Percentiles rank a stretch among this genome's conserved stretches.
Evolutionary conservation across 2,329 filamentous ascomycete genomes (phyloP).

Genomic region (Sporothrix globosa): DNA sequence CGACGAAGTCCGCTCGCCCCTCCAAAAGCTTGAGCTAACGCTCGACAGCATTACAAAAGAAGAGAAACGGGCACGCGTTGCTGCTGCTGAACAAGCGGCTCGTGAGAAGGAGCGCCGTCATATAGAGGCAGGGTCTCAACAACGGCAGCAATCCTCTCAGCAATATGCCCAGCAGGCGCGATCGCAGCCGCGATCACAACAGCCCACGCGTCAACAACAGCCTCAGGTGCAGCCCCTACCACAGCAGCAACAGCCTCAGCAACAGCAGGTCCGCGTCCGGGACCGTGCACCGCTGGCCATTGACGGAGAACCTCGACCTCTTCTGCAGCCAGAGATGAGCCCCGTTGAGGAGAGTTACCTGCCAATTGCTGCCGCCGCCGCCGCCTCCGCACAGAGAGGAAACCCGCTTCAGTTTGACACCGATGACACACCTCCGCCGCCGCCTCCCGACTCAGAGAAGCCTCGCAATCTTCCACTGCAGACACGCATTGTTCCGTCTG

Average conservation of each 20-base stretch:
- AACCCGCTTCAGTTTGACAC: constrained; percentile 42
- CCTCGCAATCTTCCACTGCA: constrained; percentile 35
- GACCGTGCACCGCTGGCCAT: constrained; percentile 39
- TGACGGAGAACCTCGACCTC: constrained; percentile 40
- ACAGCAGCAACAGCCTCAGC: constrained; percentile 32
- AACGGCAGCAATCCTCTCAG: not conserved
- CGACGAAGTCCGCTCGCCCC: constrained; percentile 81
- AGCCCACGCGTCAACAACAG: constrained; percentile 26
- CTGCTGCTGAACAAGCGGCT: constrained; percentile 76
- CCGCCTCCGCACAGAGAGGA: constrained; percentile 34
- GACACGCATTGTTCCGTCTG: constrained; percentile 35
- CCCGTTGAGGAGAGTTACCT: constrained; percentile 34
- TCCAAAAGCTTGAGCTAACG: constrained; percentile 90
- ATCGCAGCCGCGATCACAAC: not conserved
- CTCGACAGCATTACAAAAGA: constrained; percentile 93
- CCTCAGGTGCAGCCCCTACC: constrained; percentile 19
- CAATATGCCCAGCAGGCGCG: constrained; percentile 5
- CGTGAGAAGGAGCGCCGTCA: constrained; percentile 60
- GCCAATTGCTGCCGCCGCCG: constrained; percentile 29
- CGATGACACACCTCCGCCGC: constrained; percentile 38
- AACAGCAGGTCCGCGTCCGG: constrained; percentile 43
- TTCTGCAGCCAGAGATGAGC: constrained; percentile 36
- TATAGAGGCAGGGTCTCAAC: constrained; percentile 31
- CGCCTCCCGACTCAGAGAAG: constrained; percentile 38
- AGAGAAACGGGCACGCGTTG: constrained; percentile 82